Evolutionary conservation across 1,139 yeast genomes (phyloP).

Genomic region (Kodamaea sp.): DNA sequence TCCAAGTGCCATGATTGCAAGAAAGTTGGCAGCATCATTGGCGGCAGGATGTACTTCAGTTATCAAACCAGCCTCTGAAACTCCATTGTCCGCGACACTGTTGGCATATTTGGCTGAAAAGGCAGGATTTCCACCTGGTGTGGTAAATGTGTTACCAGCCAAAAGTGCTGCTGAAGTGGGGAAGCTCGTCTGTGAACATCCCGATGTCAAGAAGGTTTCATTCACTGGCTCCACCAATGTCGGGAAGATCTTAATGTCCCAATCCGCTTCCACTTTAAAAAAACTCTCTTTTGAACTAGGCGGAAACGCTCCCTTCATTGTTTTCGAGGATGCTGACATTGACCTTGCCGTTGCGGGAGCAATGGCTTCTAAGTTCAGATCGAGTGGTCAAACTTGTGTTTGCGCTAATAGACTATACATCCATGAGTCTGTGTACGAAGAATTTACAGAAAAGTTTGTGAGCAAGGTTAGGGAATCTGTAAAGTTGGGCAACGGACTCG

Average conservation of each 20-base stretch:
- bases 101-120: conserved; percentile 68
- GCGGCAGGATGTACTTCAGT: conserved; percentile 95
- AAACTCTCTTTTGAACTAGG: conserved; percentile 54
- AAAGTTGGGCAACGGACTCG: conserved; percentile 42
- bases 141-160: conserved; percentile 67
- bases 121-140: conserved; percentile 90
- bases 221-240: conserved; percentile 63
- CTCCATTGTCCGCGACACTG: conserved; percentile 86
- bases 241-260: conserved; percentile 52
- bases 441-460: conserved; percentile 41
- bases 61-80: conserved; percentile 86
- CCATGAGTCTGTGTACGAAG: conserved; percentile 67
- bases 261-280: conserved; percentile 46
- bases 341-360: conserved; percentile 50
- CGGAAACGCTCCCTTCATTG: conserved; percentile 53
- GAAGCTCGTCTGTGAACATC: conserved; percentile 44
- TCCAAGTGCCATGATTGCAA: conserved; percentile 91
- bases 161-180: conserved; percentile 64
- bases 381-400: conserved; percentile 88
- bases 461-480: conserved; percentile 24
- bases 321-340: conserved; percentile 50
- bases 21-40: conserved; percentile 87
- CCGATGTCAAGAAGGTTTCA: conserved; percentile 47
- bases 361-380: conserved; percentile 61
- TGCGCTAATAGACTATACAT: conserved; percentile 84